Evolutionary conservation across 2,329 filamentous ascomycete genomes (phyloP), one percentile per base, ranked within the genome.

Genomic region (Aspergillus sp.): DNA sequence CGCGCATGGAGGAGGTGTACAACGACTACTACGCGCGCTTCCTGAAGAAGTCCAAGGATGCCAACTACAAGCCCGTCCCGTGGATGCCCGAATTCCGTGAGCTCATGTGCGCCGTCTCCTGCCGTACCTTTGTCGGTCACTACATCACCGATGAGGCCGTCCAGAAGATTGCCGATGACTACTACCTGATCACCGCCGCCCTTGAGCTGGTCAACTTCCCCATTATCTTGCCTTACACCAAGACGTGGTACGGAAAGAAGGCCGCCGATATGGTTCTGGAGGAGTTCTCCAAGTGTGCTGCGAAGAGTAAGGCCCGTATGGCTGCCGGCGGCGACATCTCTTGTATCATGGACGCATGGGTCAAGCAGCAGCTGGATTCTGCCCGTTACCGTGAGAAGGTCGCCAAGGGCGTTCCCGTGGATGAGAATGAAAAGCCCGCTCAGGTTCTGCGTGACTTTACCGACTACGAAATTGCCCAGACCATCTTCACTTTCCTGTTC

Each of bases 141-240:
- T 97, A 97, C 77, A 93, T 96, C 73, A 86, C 87, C 43, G 89
- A 96, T 54, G 88, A 90, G 70, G 85, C 88, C 45, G 86, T 97
- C 66, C 93, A 95, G 82, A 92, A 89, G 79, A 94, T 97, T 59
- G 88, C 93, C 56, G 88, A 96, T 73, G 92, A 97, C 75, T 99
- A 96, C 78, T 97, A 95, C 75, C 83, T 93, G 59, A 95, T 97
- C 69, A 97, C 94, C 13, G 93, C 89, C 52, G 94, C 94, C 19
- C 83, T 97, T 61, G 94, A 99, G 74, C 83, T 97, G 44, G 94
- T 99, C 79, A 97, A 97, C 79, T 96, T 97, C 79, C 93, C 94
- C 54, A 88, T 97, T 75, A 96, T 97, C 69, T 75, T 97, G 38
- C 93, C 93, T 36, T 97, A 84, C 79, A 96, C 92, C 69, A 93